Base-by-base conservation (phyloP, 495 filamentous ascomycete genomes). In the Apiosordaria backusii region DNA sequence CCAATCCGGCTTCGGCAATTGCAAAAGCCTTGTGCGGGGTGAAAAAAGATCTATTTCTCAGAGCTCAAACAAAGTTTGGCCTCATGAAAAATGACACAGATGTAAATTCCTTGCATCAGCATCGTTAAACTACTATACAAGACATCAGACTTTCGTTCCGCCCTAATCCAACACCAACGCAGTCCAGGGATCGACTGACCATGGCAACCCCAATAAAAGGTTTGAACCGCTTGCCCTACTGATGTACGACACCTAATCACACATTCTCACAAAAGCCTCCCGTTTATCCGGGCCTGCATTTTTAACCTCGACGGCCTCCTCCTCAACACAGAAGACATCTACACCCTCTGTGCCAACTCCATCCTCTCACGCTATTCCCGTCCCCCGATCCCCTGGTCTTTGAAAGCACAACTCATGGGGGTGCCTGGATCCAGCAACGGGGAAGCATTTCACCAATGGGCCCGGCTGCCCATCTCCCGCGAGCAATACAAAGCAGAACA, bases 251-350 rank as follows among this genome's bases (percentile, higher is more conserved):
- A n/a, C n/a, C n/a, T n/a, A n/a, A n/a, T n/a, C n/a, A n/a, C n/a
- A n/a, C n/a, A n/a, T n/a, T n/a, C n/a, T n/a, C n/a, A n/a, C 35
- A 45, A 15, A 45, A 45, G 2, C 35, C 3, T 45, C 9, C 35
- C 35, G 9, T 2, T 13, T 13, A 85, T 97, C 65, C 85, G 91
- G 66, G 94, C 93, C 62, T 96, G 92, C 80, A 88, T 98, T 65
- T 97, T 98, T 75, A 93, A 98, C 83, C 94, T 98, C 90, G 94
- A 98, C 74, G 93, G 93, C 55, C 88, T 97, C 55, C 84, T 97
- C 45, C 86, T 97, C 71, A 87, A 97, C 78, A 89, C 91, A 18
- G 94, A 98, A 74, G 94, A 98, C 76, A 85, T 89, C 69, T 96
- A 96, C 82, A 93, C 89, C 0, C 74, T 82, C 19, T 87, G 87